Evolutionary conservation across 768 basidiomycete genomes (phyloP).

Genomic region (Pisolithus tinctorius): DNA sequence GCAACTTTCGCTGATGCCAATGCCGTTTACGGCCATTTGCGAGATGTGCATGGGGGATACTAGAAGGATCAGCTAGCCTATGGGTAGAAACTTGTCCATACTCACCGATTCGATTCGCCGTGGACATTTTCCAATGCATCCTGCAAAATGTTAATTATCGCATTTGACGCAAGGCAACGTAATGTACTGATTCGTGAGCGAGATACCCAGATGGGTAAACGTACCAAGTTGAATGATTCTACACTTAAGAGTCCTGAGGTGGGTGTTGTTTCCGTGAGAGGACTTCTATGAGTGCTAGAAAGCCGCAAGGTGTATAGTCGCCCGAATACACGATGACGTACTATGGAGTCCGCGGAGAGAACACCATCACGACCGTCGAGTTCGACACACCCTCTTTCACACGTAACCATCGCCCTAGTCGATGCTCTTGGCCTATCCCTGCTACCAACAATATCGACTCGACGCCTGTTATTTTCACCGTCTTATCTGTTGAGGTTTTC

Average conservation of each 20-base stretch:
- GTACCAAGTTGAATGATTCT: too few relatives aligned
- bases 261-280: too few relatives aligned
- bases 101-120: too few relatives aligned
- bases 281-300: neutral
- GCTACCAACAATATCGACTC: constrained; percentile 60
- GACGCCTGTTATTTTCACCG: constrained; percentile 29
- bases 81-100: neutral
- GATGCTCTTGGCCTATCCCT: constrained; percentile 81
- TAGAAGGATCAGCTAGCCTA: neutral
- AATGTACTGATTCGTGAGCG: too few relatives aligned
- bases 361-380: constrained; percentile 57
- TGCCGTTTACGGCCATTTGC: neutral
- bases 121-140: too few relatives aligned
- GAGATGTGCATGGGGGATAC: neutral
- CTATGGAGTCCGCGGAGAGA: constrained; percentile 36
- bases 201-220: too few relatives aligned
- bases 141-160: too few relatives aligned
- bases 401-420: constrained; percentile 83
- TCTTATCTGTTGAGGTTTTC: constrained; percentile 11
- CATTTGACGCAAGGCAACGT: too few relatives aligned
- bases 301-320: neutral
- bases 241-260: too few relatives aligned
- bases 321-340: neutral
- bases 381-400: constrained; percentile 68
- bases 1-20: neutral